phyloP scores from a whole-genome alignment of 164 flowering plant species.

The Stephania japonica region DNA sequence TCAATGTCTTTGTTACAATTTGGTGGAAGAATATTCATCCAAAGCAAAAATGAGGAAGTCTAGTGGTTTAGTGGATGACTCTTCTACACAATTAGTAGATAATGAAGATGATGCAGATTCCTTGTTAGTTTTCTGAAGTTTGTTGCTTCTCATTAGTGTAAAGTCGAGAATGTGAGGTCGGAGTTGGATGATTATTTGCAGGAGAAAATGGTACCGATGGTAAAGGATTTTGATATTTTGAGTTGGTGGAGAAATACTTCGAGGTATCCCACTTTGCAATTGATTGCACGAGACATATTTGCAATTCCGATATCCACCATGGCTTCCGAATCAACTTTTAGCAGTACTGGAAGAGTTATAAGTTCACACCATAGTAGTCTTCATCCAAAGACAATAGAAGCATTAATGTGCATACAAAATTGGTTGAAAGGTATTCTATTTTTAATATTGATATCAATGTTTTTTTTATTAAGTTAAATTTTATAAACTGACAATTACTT shows the following conservation, averaged over 20 bases:
- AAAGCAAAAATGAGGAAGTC: neutral
- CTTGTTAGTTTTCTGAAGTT: neutral
- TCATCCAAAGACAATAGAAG: no score
- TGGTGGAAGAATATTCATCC: neutral
- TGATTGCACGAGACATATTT: neutral
- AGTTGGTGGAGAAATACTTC: conserved; percentile 5
- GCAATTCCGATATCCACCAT: neutral
- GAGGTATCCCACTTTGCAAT: conserved; percentile 4
- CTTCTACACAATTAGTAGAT: neutral
- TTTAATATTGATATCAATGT: no score
- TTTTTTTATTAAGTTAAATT: no score
- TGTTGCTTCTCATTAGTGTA: neutral
- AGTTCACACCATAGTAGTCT: no score
- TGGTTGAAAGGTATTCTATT: no score
- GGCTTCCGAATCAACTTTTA: neutral
- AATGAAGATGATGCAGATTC: neutral
- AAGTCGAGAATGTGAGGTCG: neutral
- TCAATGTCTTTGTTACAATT: neutral
- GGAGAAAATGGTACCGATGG: neutral
- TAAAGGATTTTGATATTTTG: neutral
- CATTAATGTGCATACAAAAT: no score
- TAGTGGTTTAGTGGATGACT: no score
- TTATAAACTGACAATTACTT: no score
- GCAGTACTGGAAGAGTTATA: neutral
- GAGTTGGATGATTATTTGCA: conserved; percentile 6